Percentiles rank a stretch among this genome's conserved stretches.
These are phyloP conservation scores for Lyophyllum semitale DNA, from an alignment of 768 basidiomycete genomes.

Conservation along the genomic window DNA sequence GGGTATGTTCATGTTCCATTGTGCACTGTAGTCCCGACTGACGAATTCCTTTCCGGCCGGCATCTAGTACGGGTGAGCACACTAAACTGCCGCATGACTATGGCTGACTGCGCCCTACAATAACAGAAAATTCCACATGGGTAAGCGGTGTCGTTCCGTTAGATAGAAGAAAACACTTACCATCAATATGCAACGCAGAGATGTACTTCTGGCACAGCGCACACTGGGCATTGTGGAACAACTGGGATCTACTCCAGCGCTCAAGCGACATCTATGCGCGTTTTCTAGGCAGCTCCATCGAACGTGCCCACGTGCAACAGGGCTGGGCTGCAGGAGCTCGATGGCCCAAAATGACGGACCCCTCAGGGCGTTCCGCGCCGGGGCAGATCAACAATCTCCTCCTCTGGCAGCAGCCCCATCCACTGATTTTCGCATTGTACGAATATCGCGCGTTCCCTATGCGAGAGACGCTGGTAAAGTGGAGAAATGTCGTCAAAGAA, in stretches of 20 bases:
- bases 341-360: slow-evolving; percentile 68
- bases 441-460: slow-evolving; percentile 51
- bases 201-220: slow-evolving; percentile 62
- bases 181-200: slow-evolving; percentile 25
- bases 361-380: slow-evolving; percentile 56
- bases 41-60: neutral
- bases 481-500: slow-evolving; percentile 49
- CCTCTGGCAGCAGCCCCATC: slow-evolving; percentile 65
- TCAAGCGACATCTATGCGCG: slow-evolving; percentile 45
- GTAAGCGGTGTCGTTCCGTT: slow-evolving; percentile 30
- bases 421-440: slow-evolving; percentile 58
- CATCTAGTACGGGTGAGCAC: slow-evolving; percentile 37
- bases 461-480: slow-evolving; percentile 44
- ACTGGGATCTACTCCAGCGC: slow-evolving; percentile 55
- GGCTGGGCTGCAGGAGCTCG: slow-evolving; percentile 56
- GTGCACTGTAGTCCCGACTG: neutral
- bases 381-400: slow-evolving; percentile 65
- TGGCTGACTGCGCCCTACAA: neutral
- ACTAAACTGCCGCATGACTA: neutral
- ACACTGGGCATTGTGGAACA: slow-evolving; percentile 64
- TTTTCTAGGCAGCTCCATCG: slow-evolving; percentile 47
- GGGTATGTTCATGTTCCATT: slow-evolving; percentile 36
- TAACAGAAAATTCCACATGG: slow-evolving; percentile 60
- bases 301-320: slow-evolving; percentile 53
- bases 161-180: neutral